A percentile compares a stretch with the other conserved stretches of the same genome.
These are phyloP conservation scores for Bifiguratus adelaidae DNA, from an alignment of 192 early-diverging fungal species.

Conservation along the genomic window DNA sequence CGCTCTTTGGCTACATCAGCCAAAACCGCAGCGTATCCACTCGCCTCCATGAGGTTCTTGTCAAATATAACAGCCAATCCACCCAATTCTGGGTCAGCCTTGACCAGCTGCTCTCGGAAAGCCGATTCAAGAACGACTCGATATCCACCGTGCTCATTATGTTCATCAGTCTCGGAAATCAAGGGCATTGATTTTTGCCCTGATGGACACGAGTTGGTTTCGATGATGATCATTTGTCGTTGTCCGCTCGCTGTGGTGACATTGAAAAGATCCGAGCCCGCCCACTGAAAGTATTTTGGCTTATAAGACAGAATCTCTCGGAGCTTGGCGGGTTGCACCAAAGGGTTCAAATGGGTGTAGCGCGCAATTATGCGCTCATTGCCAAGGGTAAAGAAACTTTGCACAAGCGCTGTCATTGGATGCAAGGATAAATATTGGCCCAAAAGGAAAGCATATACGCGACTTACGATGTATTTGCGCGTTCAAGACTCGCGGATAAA, in stretches of 20 bases:
- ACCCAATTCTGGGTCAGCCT: conserved; percentile 50
- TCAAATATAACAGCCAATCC: conserved; percentile 76
- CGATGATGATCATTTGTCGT: conserved; percentile 87
- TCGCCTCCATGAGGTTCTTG: conserved; percentile 83
- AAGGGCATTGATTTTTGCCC: conserved; percentile 89
- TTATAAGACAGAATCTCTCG: conserved; percentile 49
- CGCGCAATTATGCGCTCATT: conserved; percentile 83
- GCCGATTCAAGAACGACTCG: conserved; percentile 70
- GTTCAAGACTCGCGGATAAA: conserved; percentile 82
- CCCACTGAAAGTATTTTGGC: conserved; percentile 80
- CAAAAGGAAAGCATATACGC: no score
- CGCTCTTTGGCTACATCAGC: conserved; percentile 66
- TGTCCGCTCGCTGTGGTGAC: conserved; percentile 73
- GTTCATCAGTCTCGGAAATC: conserved; percentile 65
- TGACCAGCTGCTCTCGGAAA: conserved; percentile 56
- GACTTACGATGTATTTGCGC: conserved; percentile 85
- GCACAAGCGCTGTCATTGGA: no score
- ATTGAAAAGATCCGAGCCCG: conserved; percentile 82
- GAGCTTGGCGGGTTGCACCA: conserved; percentile 53
- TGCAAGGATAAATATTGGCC: no score
- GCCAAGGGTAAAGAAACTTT: conserved; percentile 74
- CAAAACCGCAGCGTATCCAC: conserved; percentile 71
- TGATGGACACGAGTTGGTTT: conserved; percentile 86
- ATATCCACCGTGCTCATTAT: conserved; percentile 66
- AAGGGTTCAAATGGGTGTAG: conserved; percentile 80